Percentiles rank a stretch among this genome's conserved stretches.
phyloP scores from a whole-genome alignment of 176 grass and related monocot genomes.

The Oryza glaberrima region DNA sequence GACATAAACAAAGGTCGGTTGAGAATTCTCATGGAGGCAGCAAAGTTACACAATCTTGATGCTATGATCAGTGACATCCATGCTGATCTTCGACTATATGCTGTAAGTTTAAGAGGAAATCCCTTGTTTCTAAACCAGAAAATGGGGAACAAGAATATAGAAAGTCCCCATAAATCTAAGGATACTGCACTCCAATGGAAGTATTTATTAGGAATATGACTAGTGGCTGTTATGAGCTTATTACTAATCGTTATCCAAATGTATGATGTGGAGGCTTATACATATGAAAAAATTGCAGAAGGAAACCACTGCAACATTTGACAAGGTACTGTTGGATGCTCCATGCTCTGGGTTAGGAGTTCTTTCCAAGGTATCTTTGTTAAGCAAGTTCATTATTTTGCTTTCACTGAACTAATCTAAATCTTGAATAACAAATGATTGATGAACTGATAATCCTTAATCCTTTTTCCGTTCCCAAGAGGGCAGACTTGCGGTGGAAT shows the following conservation, averaged over 20 bases:
- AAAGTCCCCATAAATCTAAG: neutral
- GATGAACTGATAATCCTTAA: slow-evolving; percentile 4
- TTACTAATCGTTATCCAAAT: slow-evolving; percentile 12
- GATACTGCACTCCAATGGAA: slow-evolving; percentile 24
- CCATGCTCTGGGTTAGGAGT: slow-evolving; percentile 94
- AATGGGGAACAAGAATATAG: neutral
- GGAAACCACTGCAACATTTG: slow-evolving; percentile 51
- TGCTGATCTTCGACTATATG: slow-evolving; percentile 81
- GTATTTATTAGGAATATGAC: slow-evolving; percentile 33
- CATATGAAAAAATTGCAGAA: slow-evolving; percentile 57
- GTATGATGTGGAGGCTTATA: slow-evolving; percentile 28
- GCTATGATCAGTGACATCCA: slow-evolving; percentile 63
- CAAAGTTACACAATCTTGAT: slow-evolving; percentile 63
- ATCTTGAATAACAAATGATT: slow-evolving; percentile 23
- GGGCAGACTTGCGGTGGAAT: slow-evolving; percentile 96
- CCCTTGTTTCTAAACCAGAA: slow-evolving; percentile 3
- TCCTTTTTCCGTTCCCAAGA: slow-evolving; percentile 51
- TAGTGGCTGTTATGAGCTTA: neutral
- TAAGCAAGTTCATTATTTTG: neutral
- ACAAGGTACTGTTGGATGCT: slow-evolving; percentile 90
- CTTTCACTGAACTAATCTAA: slow-evolving; percentile 23
- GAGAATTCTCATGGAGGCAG: slow-evolving; percentile 84
- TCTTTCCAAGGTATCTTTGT: slow-evolving; percentile 80
- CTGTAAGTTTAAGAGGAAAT: slow-evolving; percentile 62
- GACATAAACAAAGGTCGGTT: slow-evolving; percentile 93